A percentile compares a stretch with the other conserved stretches of the same genome.
These are phyloP conservation scores for Beta lomatogona DNA, from an alignment of 179 eudicot genomes.

Conservation along the genomic window DNA sequence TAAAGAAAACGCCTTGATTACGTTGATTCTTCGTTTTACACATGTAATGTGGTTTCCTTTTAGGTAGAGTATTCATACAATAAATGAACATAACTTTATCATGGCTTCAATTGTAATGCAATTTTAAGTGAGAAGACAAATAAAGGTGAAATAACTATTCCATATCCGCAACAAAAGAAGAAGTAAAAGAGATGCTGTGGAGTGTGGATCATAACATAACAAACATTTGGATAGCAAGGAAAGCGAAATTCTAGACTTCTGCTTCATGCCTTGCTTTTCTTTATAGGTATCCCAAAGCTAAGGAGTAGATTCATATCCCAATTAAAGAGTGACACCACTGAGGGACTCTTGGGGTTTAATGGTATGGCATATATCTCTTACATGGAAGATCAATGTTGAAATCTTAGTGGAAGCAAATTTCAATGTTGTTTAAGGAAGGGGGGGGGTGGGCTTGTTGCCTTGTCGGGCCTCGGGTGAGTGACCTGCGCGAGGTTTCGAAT, in stretches of 20 bases:
- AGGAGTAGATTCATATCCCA: too few relatives aligned
- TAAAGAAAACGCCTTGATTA: not conserved
- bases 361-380: too few relatives aligned
- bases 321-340: too few relatives aligned
- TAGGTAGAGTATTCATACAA: not conserved
- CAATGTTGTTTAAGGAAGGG: too few relatives aligned
- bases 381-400: too few relatives aligned
- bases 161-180: too few relatives aligned
- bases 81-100: not conserved
- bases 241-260: slow-evolving; percentile 6
- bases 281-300: not conserved
- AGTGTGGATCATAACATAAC: not conserved
- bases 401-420: too few relatives aligned
- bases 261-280: not conserved
- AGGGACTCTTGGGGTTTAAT: too few relatives aligned
- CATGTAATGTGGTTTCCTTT: not conserved
- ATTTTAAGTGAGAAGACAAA: not conserved
- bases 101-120: not conserved
- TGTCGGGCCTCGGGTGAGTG: too few relatives aligned
- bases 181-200: too few relatives aligned
- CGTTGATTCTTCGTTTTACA: not conserved
- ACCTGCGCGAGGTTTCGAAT: too few relatives aligned
- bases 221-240: not conserved
- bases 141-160: not conserved
- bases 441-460: too few relatives aligned